Conservation (phyloP, 1,284 basidiomycete genomes). For the Moniliophthora roreri region DNA sequence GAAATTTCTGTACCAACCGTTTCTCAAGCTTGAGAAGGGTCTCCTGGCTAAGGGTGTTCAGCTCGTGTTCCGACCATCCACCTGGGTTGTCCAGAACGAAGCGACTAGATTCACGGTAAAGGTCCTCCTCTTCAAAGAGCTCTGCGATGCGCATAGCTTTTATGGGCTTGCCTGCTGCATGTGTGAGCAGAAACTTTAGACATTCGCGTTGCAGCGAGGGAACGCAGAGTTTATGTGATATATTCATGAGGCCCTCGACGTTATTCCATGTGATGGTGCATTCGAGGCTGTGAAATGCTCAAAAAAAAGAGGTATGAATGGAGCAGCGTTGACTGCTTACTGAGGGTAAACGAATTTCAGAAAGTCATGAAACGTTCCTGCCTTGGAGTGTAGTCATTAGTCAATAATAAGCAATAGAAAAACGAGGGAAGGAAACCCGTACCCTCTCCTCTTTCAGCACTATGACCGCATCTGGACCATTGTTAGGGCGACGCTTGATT, state of each 20-base stretch:
- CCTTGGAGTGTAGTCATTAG: slow-evolving; percentile 39
- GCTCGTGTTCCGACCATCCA: slow-evolving; percentile 80
- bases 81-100: slow-evolving; percentile 91
- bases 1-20: slow-evolving; percentile 43
- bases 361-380: slow-evolving; percentile 82
- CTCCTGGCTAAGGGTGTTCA: slow-evolving; percentile 74
- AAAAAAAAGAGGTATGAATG: not conserved
- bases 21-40: slow-evolving; percentile 88
- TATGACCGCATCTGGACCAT: slow-evolving; percentile 72
- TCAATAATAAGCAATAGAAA: not conserved
- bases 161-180: slow-evolving; percentile 87
- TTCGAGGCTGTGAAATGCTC: slow-evolving; percentile 56
- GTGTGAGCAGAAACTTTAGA: slow-evolving; percentile 83
- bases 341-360: slow-evolving; percentile 85
- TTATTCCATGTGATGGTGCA: slow-evolving; percentile 94
- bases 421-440: slow-evolving; percentile 17
- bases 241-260: slow-evolving; percentile 85
- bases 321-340: slow-evolving; percentile 50
- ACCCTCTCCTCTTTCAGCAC: slow-evolving; percentile 82
- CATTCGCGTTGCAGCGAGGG: slow-evolving; percentile 80
- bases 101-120: slow-evolving; percentile 86
- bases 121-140: slow-evolving; percentile 81
- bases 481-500: slow-evolving; percentile 40
- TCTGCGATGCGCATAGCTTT: slow-evolving; percentile 91
- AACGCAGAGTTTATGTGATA: slow-evolving; percentile 83